Evolutionary conservation across 805 yeast genomes (phyloP).

Genomic region (Zygotorulaspora chibaensis): DNA sequence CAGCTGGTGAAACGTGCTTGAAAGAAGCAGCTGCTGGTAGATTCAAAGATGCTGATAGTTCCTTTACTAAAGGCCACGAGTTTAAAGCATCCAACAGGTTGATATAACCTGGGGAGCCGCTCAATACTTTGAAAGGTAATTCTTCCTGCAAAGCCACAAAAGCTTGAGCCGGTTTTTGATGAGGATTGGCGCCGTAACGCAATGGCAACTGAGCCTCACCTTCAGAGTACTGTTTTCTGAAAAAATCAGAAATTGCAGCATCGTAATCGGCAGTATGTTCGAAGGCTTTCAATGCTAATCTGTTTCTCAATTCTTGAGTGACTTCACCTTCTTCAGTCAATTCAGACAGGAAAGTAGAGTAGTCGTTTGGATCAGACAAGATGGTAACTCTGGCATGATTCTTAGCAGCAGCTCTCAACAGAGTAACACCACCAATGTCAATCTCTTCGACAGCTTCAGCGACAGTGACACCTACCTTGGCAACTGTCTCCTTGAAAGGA

Average conservation of each 20-base stretch:
- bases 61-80: slow-evolving; percentile 98
- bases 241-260: slow-evolving; percentile 90
- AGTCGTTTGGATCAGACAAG: slow-evolving; percentile 90
- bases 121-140: slow-evolving; percentile 87
- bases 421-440: slow-evolving; percentile 97
- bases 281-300: slow-evolving; percentile 90
- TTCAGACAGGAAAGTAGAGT: slow-evolving; percentile 81
- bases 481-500: slow-evolving; percentile 96
- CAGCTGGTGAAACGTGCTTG: slow-evolving; percentile 99
- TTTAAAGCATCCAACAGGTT: slow-evolving; percentile 94
- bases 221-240: slow-evolving; percentile 95
- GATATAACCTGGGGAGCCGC: slow-evolving; percentile 97
- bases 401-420: slow-evolving; percentile 97
- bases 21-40: slow-evolving; percentile 98
- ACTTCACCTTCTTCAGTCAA: slow-evolving; percentile 63
- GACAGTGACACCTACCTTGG: slow-evolving; percentile 91
- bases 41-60: slow-evolving; percentile 86
- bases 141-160: slow-evolving; percentile 77
- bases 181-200: slow-evolving; percentile 98
- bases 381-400: slow-evolving; percentile 96
- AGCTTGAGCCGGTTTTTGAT: slow-evolving; percentile 99
- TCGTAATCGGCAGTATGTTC: slow-evolving; percentile 99
- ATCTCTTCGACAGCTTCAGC: slow-evolving; percentile 98
- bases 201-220: slow-evolving; percentile 83
- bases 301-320: slow-evolving; percentile 68